Evolutionary conservation across 768 basidiomycete species (phyloP).

Genomic region (Lentinula aciculospora): DNA sequence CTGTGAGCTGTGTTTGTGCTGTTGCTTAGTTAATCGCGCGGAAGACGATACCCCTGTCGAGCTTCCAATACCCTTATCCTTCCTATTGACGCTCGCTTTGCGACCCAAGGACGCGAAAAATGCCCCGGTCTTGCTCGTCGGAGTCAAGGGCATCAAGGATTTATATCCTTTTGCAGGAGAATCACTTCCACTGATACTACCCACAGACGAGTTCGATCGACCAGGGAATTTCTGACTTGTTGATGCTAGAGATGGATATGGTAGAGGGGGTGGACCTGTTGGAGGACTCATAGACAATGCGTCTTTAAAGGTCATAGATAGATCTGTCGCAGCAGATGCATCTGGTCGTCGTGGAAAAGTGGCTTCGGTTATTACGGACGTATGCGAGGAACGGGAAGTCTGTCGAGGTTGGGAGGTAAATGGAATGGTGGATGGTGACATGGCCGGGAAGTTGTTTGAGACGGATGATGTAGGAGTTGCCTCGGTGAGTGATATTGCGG

Average conservation of each 20-base stretch:
- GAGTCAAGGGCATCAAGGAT: constrained; percentile 40
- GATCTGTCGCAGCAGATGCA: constrained; percentile 72
- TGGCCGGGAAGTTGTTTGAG: constrained; percentile 1
- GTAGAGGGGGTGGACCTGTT: constrained; percentile 55
- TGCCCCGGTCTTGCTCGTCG: constrained; percentile 42
- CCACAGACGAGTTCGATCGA: constrained; percentile 23
- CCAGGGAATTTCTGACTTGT: constrained; percentile 23
- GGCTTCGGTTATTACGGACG: constrained; percentile 68
- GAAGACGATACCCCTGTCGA: constrained; percentile 17
- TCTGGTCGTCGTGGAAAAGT: constrained; percentile 81
- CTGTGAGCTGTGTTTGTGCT: constrained; percentile 19
- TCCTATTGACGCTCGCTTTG: constrained; percentile 53
- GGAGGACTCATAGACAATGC: constrained; percentile 46
- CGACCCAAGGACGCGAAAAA: constrained; percentile 76
- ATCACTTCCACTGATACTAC: constrained; percentile 5
- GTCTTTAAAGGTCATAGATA: constrained; percentile 33
- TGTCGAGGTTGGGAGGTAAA: constrained; percentile 57
- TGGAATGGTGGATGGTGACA: constrained; percentile 32
- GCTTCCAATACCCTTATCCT: constrained; percentile 13
- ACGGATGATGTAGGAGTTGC: neutral
- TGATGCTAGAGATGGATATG: constrained; percentile 66
- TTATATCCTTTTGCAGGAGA: constrained; percentile 40
- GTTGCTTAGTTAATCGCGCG: constrained; percentile 31
- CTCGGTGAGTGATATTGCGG: neutral
- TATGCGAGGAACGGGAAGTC: constrained; percentile 41